Percentiles rank a stretch among this genome's conserved stretches.
Evolutionary conservation across 441 rosid species (phyloP).

Genomic region (Jatropha multifida): DNA sequence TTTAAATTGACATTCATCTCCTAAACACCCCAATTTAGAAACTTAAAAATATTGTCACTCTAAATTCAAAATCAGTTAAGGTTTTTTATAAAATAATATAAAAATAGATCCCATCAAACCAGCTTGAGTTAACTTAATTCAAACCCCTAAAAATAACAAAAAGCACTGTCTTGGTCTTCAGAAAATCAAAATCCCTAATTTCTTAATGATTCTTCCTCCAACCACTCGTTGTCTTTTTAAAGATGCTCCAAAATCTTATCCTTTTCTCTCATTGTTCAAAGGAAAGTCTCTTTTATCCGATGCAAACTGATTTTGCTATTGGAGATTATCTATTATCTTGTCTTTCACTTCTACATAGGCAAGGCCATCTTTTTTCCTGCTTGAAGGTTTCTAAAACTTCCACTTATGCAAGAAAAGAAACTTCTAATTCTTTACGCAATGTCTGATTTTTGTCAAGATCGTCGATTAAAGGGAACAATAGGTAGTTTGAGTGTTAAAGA

Average conservation of each 20-base stretch:
- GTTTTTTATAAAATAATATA: no score
- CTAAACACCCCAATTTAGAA: no score
- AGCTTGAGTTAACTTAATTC: no score
- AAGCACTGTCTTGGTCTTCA: no score
- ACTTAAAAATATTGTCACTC: no score
- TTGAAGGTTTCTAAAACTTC: slow-evolving; percentile 60
- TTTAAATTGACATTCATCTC: no score
- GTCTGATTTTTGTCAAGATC: slow-evolving; percentile 66
- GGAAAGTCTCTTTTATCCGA: slow-evolving; percentile 42
- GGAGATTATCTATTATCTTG: slow-evolving; percentile 36
- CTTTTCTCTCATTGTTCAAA: slow-evolving; percentile 39
- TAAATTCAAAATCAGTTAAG: no score
- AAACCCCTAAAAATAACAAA: no score
- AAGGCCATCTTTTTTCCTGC: slow-evolving; percentile 48
- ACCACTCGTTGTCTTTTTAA: slow-evolving; percentile 43
- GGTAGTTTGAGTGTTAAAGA: no score
- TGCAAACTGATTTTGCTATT: slow-evolving; percentile 34
- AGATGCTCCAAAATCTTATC: slow-evolving; percentile 45
- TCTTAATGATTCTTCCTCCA: slow-evolving; percentile 69
- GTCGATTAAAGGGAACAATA: slow-evolving; percentile 30
- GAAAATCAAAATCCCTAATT: background rate
- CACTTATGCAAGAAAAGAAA: slow-evolving; percentile 86
- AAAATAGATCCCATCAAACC: no score
- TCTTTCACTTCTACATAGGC: slow-evolving; percentile 37
- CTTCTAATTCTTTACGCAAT: slow-evolving; percentile 72